Evolutionary conservation across 2,329 filamentous ascomycete species (phyloP).

Genomic region (Xylaria sp.): DNA sequence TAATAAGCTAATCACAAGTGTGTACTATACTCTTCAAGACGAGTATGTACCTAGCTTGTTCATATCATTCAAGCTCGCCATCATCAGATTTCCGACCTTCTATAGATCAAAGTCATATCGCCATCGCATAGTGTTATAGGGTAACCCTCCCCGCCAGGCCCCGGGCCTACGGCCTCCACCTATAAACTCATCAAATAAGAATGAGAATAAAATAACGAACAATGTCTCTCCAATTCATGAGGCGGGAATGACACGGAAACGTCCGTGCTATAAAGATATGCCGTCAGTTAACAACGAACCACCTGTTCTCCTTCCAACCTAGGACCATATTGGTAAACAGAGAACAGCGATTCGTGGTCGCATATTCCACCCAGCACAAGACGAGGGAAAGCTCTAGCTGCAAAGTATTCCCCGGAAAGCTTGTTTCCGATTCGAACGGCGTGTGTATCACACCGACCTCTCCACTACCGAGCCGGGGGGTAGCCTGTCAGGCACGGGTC

Average conservation of each 20-base stretch:
- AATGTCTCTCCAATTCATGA: not conserved
- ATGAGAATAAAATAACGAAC: not conserved
- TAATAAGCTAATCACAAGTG: not conserved
- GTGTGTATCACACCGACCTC: conserved; percentile 21
- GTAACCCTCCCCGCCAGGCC: not conserved
- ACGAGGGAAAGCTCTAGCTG: conserved; percentile 2
- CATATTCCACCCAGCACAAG: not conserved
- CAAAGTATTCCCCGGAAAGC: conserved; percentile 5
- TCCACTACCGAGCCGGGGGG: conserved; percentile 22
- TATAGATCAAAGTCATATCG: not conserved
- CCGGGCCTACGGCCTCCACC: not conserved
- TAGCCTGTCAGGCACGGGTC: conserved; percentile 12
- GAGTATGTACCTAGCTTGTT: not conserved
- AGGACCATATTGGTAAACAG: not conserved
- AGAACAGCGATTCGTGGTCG: conserved; percentile 1
- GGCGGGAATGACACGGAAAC: conserved; percentile 11
- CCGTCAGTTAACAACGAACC: not conserved
- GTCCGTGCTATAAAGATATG: not conserved
- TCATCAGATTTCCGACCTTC: conserved; percentile 5
- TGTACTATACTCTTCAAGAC: not conserved
- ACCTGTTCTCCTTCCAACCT: not conserved
- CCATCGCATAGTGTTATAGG: conserved; percentile 6
- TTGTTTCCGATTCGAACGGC: conserved; percentile 19
- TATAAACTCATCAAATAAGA: not conserved
- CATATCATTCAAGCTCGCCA: not conserved